Conservation (phyloP, 768 basidiomycete genomes). For the Suillus plorans region DNA sequence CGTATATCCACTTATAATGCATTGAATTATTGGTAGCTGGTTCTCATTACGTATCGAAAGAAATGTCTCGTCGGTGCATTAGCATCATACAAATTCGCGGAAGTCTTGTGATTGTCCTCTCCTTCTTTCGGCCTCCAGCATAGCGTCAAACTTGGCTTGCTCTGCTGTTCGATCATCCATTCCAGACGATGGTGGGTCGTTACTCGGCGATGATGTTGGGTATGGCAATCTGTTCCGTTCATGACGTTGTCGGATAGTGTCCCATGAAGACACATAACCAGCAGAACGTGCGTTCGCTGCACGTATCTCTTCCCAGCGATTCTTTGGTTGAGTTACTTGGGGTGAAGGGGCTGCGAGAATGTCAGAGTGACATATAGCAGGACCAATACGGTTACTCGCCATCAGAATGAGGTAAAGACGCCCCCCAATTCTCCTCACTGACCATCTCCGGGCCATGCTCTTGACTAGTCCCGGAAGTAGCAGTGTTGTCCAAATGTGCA, state of each 20-base stretch:
- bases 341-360: neutral
- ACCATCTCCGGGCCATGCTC: constrained; percentile 13
- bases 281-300: constrained; percentile 44
- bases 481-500: neutral
- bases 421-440: constrained; percentile 19
- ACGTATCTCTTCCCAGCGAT: constrained; percentile 70
- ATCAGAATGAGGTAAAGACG: constrained; percentile 5
- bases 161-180: constrained; percentile 40
- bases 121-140: constrained; percentile 58
- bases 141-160: constrained; percentile 58
- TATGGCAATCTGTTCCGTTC: constrained; percentile 33
- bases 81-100: constrained; percentile 9
- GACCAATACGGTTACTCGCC: neutral
- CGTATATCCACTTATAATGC: neutral
- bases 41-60: neutral
- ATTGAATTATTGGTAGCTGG: neutral
- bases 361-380: neutral
- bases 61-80: neutral
- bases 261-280: constrained; percentile 59
- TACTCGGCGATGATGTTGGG: constrained; percentile 8
- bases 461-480: constrained; percentile 6
- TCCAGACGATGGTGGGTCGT: constrained; percentile 13
- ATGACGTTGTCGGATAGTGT: constrained; percentile 60
- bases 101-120: constrained; percentile 24
- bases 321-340: constrained; percentile 19